These are phyloP conservation scores for Oryza rufipogon DNA, from an alignment of 176 grass and related monocot species.

Conservation along the genomic window DNA sequence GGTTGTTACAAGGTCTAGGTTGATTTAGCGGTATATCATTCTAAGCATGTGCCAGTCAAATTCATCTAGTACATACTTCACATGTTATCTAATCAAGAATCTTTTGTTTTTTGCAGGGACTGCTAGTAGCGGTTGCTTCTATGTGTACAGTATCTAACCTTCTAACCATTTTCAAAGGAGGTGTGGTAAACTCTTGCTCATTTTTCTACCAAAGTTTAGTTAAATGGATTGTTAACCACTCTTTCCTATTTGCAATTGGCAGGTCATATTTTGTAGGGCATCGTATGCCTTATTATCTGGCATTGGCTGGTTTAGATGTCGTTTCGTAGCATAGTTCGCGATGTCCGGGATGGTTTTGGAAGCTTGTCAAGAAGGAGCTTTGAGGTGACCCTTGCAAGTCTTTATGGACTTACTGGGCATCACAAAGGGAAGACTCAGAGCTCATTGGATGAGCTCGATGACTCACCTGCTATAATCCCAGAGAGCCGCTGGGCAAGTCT, in stretches of 20 bases:
- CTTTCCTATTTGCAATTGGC: slow-evolving; percentile 9
- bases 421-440: slow-evolving; percentile 65
- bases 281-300: slow-evolving; percentile 42
- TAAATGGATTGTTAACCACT: neutral
- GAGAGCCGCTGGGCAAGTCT: slow-evolving; percentile 85
- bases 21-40: neutral
- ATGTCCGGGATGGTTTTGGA: slow-evolving; percentile 89
- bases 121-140: slow-evolving; percentile 27
- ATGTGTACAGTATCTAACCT: neutral
- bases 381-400: slow-evolving; percentile 78
- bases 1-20: slow-evolving; percentile 41
- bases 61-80: neutral
- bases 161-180: slow-evolving; percentile 5
- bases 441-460: slow-evolving; percentile 60
- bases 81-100: slow-evolving; percentile 23
- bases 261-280: slow-evolving; percentile 35
- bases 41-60: slow-evolving; percentile 13
- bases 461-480: slow-evolving; percentile 51
- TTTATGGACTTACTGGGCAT: slow-evolving; percentile 70
- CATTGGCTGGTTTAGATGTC: slow-evolving; percentile 65
- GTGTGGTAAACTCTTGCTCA: slow-evolving; percentile 2
- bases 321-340: slow-evolving; percentile 88
- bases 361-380: slow-evolving; percentile 88
- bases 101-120: slow-evolving; percentile 31
- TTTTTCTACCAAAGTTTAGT: neutral